These are phyloP conservation scores for Aspergillus taichungensis DNA, from an alignment of 495 filamentous ascomycete species.

Conservation along the genomic window DNA sequence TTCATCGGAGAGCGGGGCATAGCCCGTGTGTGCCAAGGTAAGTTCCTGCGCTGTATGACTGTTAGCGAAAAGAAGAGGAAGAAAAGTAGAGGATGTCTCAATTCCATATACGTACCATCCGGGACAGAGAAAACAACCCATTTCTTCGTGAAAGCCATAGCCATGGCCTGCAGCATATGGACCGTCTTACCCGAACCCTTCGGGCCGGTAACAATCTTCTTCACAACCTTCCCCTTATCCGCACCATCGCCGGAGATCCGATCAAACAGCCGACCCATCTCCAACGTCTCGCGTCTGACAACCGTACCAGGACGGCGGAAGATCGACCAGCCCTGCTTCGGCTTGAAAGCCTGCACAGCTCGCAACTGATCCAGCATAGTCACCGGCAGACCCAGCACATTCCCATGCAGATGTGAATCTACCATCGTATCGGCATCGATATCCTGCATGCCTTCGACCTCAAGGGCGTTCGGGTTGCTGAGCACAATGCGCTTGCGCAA, in stretches of 20 bases:
- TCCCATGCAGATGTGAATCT: slow-evolving; percentile 46
- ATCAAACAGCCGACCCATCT: slow-evolving; percentile 55
- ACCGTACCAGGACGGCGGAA: slow-evolving; percentile 74
- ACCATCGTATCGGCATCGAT: slow-evolving; percentile 48
- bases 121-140: slow-evolving; percentile 89
- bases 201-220: slow-evolving; percentile 63
- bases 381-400: slow-evolving; percentile 61
- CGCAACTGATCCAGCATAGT: slow-evolving; percentile 68
- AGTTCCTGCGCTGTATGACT: slow-evolving; percentile 63
- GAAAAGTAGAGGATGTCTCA: neutral
- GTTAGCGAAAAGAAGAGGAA: slow-evolving; percentile 6
- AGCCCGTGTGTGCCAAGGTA: slow-evolving; percentile 67
- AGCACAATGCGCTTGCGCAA: slow-evolving; percentile 81
- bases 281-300: slow-evolving; percentile 63
- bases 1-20: slow-evolving; percentile 55
- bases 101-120: slow-evolving; percentile 54
- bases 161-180: slow-evolving; percentile 74
- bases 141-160: slow-evolving; percentile 69
- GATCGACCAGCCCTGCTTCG: slow-evolving; percentile 78
- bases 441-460: slow-evolving; percentile 55
- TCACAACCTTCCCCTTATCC: slow-evolving; percentile 48
- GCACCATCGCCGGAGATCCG: slow-evolving; percentile 35
- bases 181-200: slow-evolving; percentile 77
- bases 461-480: slow-evolving; percentile 86
- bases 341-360: slow-evolving; percentile 79